Conservation (phyloP, 768 basidiomycete species). For the Hygrophoropsis aurantiaca region DNA sequence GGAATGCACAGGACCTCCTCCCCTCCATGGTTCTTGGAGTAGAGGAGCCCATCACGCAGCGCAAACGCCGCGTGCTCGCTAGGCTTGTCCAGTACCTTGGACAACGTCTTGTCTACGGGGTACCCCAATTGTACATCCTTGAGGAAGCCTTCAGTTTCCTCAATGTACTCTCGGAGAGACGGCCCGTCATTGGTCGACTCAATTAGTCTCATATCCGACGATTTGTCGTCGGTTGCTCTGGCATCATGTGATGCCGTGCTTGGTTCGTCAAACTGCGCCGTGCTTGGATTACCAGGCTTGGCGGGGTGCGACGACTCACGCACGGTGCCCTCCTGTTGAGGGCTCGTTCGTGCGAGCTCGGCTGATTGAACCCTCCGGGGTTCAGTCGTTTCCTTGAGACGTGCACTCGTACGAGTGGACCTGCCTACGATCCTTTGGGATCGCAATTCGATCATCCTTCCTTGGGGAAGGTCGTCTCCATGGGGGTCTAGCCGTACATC, state of each 20-base stretch:
- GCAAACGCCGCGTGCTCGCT: neutral
- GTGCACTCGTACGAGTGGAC: too few relatives aligned
- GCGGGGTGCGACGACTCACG: too few relatives aligned
- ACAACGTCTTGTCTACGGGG: neutral
- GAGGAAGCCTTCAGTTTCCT: too few relatives aligned
- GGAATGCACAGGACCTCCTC: conserved; percentile 24
- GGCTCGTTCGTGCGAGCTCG: too few relatives aligned
- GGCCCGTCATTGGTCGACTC: conserved; percentile 19
- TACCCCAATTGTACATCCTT: neutral
- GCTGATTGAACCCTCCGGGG: too few relatives aligned
- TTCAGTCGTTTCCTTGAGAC: too few relatives aligned
- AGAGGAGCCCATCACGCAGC: conserved; percentile 5
- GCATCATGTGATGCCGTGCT: conserved; percentile 11
- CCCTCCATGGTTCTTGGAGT: neutral
- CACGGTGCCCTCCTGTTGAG: too few relatives aligned
- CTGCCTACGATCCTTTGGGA: too few relatives aligned
- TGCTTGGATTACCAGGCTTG: too few relatives aligned
- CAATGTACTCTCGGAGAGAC: conserved; percentile 6
- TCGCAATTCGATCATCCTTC: neutral
- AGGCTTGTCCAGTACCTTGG: neutral
- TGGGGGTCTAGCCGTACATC: conserved; percentile 9
- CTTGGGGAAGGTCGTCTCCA: conserved; percentile 5
- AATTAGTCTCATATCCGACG: neutral
- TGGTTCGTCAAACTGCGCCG: conserved; percentile 11
- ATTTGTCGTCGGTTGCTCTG: conserved; percentile 10